phyloP scores from a whole-genome alignment of 257 asterid species.

The Dorcoceras hygrometricum region DNA sequence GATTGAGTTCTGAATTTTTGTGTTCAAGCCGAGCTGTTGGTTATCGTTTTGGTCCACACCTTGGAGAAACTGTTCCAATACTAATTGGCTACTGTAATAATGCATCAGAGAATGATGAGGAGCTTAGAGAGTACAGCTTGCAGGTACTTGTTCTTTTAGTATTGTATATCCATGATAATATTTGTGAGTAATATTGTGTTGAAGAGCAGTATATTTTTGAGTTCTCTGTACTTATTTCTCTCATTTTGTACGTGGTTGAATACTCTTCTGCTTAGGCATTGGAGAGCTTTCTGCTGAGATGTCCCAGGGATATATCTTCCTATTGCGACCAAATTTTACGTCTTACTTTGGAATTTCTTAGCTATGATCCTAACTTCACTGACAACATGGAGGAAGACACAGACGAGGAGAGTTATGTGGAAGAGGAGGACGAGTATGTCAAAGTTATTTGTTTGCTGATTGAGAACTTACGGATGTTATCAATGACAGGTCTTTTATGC shows the following conservation, averaged over 20 bases:
- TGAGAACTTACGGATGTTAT: slow-evolving; percentile 2
- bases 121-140: slow-evolving; percentile 94
- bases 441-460: slow-evolving; percentile 22
- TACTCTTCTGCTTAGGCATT: slow-evolving; percentile 60
- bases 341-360: slow-evolving; percentile 80
- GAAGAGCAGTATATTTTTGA: slow-evolving; percentile 1
- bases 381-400: slow-evolving; percentile 99
- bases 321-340: slow-evolving; percentile 78
- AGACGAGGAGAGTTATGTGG: slow-evolving; percentile 78
- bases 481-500: slow-evolving; percentile 24
- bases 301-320: slow-evolving; percentile 86
- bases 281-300: slow-evolving; percentile 91
- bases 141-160: slow-evolving; percentile 54
- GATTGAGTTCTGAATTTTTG: slow-evolving; percentile 22
- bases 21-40: slow-evolving; percentile 93
- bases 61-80: slow-evolving; percentile 90
- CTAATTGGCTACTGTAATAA: slow-evolving; percentile 75
- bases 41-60: slow-evolving; percentile 97
- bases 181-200: background rate
- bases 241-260: slow-evolving; percentile 12
- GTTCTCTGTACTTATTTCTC: slow-evolving; percentile 5
- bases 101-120: slow-evolving; percentile 99
- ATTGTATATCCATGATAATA: background rate
- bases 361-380: slow-evolving; percentile 97
- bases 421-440: slow-evolving; percentile 96